Base-by-base conservation (phyloP, 441 rosid species). In the Corymbia citriodora region DNA sequence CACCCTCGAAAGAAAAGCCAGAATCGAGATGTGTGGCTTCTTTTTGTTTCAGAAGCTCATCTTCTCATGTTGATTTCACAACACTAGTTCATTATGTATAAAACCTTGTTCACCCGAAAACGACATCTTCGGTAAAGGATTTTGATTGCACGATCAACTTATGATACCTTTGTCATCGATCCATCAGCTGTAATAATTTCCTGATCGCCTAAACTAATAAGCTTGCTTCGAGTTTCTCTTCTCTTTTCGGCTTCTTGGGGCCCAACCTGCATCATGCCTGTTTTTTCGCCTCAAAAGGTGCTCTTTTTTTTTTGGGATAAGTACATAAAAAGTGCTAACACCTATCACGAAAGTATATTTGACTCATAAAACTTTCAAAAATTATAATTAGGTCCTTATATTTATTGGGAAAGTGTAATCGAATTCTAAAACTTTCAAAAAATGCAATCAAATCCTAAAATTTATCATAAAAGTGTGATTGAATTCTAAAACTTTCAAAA, bases 81-180 rank as follows among this genome's bases (percentile, higher is more conserved):
- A 65, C 19, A 65, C 74, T 65, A n/a, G 74, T 65, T 65, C 19
- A 7, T 65, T n/a, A n/a, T 10, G 74, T 65, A 65, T 65, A n/a
- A 65, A 65, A 0, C 19, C 36, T 0, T 65, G 36, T 65, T 65
- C 74, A n/a, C 36, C 74, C 2, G 2, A 65, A 65, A 65, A 15
- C 19, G 7, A 23, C 29, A 57, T 57, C 29, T 57, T 57, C 3
- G 25, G 63, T 57, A 6, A 57, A 27, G 10, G 29, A 57, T 10
- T 57, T 57, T 57, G 0, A 65, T n/a, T 65, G 8, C 36, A 1
- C 0, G 17, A 1, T n/a, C 74, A n/a, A n/a, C 36, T 65, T 2
- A 65, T 65, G 7, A 65, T 8, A 65, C 36, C 74, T n/a, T 65
- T 15, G 74, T n/a, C 74, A 65, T 65, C 8, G 36, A 65, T n/a